These are phyloP conservation scores for Puccinia sorghi DNA, from an alignment of 1,284 basidiomycete species.

Conservation along the genomic window DNA sequence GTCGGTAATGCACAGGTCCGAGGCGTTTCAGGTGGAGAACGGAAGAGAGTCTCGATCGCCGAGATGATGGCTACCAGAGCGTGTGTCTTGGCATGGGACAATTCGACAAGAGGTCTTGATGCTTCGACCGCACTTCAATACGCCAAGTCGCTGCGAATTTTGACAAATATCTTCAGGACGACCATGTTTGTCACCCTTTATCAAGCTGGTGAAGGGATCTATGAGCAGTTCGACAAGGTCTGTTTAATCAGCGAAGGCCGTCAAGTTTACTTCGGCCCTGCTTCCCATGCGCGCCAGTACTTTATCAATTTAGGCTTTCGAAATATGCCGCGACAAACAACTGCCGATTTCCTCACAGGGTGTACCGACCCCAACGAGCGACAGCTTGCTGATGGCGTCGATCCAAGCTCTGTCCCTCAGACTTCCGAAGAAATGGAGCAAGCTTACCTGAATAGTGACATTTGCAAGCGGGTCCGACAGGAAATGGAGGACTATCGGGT, in stretches of 20 bases:
- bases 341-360: conserved; percentile 62
- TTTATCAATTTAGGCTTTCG: conserved; percentile 72
- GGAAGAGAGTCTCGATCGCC: conserved; percentile 67
- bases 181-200: conserved; percentile 60
- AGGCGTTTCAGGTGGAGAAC: conserved; percentile 65
- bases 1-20: conserved; percentile 63
- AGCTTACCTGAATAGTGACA: conserved; percentile 67
- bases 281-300: conserved; percentile 71
- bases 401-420: conserved; percentile 53
- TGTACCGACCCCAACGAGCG: conserved; percentile 61
- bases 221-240: conserved; percentile 65
- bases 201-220: conserved; percentile 65
- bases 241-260: conserved; percentile 75
- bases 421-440: conserved; percentile 61
- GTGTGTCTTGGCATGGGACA: conserved; percentile 55
- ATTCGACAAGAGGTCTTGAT: conserved; percentile 74
- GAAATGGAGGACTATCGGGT: conserved; percentile 69
- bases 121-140: conserved; percentile 66
- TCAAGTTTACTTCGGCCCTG: conserved; percentile 78
- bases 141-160: conserved; percentile 64
- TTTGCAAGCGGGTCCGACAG: conserved; percentile 63
- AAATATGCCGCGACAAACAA: conserved; percentile 67
- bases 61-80: conserved; percentile 64
- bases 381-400: conserved; percentile 57
- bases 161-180: conserved; percentile 63